Conservation (phyloP, 768 basidiomycete genomes). For the Exsudoporus frostii region DNA sequence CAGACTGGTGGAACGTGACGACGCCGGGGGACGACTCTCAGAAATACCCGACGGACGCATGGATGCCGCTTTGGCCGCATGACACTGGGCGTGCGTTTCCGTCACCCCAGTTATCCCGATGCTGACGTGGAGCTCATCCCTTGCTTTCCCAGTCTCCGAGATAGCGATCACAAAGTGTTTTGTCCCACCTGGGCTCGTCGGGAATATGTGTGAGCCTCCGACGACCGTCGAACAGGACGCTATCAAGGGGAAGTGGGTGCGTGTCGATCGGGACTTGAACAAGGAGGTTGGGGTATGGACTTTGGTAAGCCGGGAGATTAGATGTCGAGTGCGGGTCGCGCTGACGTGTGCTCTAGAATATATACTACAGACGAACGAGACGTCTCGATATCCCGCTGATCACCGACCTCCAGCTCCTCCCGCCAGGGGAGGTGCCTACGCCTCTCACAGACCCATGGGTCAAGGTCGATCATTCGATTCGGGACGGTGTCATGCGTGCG, state of each 20-base stretch:
- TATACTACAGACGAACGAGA: constrained; percentile 85
- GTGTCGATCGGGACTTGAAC: constrained; percentile 81
- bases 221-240: constrained; percentile 72
- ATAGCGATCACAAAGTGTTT: constrained; percentile 69
- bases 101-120: neutral
- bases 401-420: constrained; percentile 65
- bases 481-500: constrained; percentile 56
- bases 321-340: neutral
- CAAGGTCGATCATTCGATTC: constrained; percentile 58
- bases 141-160: constrained; percentile 63
- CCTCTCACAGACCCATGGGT: constrained; percentile 54
- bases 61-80: constrained; percentile 28
- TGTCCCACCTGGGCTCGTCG: constrained; percentile 53
- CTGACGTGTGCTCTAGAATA: constrained; percentile 36
- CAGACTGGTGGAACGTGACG: constrained; percentile 20
- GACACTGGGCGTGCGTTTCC: constrained; percentile 27
- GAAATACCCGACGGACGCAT: constrained; percentile 70
- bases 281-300: constrained; percentile 55
- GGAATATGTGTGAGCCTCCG: constrained; percentile 63
- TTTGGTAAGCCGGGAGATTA: constrained; percentile 42
- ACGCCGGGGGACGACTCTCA: constrained; percentile 44
- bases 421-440: constrained; percentile 50
- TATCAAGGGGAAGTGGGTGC: constrained; percentile 84
- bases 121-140: too few relatives aligned
- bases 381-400: constrained; percentile 79